Conservation (phyloP, 2,329 filamentous ascomycete species). For the Epichloe uncinata region DNA sequence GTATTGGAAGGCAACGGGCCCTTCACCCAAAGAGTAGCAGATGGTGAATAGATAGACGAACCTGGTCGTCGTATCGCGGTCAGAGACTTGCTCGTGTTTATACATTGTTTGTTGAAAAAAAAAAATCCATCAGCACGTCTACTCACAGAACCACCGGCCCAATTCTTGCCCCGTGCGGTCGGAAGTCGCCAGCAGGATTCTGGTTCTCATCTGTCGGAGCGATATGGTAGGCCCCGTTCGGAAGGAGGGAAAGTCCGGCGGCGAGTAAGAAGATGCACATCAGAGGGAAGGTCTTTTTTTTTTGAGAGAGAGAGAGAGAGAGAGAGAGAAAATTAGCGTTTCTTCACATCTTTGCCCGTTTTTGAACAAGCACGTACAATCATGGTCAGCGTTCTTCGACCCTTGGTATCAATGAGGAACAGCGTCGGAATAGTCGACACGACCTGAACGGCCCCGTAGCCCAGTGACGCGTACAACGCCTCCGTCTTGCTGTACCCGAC, state of each 20-base stretch:
- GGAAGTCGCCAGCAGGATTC: slow-evolving; percentile 7
- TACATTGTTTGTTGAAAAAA: no score
- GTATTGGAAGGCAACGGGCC: slow-evolving; percentile 50
- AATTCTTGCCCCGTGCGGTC: slow-evolving; percentile 8
- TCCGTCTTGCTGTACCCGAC: slow-evolving; percentile 38
- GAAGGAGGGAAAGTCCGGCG: slow-evolving; percentile 13
- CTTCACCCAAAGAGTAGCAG: slow-evolving; percentile 33
- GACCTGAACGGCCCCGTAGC: slow-evolving; percentile 35
- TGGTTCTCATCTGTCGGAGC: slow-evolving; percentile 7
- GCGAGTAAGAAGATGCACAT: slow-evolving; percentile 17
- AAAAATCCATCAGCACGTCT: neutral
- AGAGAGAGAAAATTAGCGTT: neutral
- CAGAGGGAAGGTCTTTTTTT: slow-evolving; percentile 12
- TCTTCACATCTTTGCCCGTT: neutral
- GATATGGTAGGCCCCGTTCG: slow-evolving; percentile 9
- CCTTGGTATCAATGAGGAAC: slow-evolving; percentile 18
- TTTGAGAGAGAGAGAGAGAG: no score
- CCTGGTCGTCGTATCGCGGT: neutral
- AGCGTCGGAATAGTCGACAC: slow-evolving; percentile 17
- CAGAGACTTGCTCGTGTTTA: neutral
- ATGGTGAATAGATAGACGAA: slow-evolving; percentile 17
- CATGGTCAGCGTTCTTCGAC: slow-evolving; percentile 14
- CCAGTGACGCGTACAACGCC: slow-evolving; percentile 31
- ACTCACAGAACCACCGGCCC: slow-evolving; percentile 10
- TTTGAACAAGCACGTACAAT: slow-evolving; percentile 7